Percentiles rank a stretch among this genome's conserved stretches.
These are phyloP conservation scores for Solanum tacnaense DNA, from an alignment of 257 asterid species.

Conservation along the genomic window DNA sequence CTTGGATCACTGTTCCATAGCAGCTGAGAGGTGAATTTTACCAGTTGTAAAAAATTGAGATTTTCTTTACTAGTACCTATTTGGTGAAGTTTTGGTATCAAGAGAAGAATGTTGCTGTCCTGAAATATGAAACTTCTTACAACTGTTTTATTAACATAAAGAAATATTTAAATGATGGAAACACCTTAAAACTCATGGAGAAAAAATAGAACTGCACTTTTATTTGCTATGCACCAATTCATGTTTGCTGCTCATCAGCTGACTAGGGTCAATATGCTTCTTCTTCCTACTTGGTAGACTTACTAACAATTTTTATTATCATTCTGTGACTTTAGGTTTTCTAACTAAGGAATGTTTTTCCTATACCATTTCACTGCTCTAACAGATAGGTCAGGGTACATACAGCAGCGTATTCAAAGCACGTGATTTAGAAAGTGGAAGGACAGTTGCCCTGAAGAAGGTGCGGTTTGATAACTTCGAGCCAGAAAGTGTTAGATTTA, in stretches of 20 bases:
- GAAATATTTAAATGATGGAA: background rate
- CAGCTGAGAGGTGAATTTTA: background rate
- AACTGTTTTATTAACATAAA: background rate
- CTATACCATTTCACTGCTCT: background rate
- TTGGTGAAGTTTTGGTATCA: background rate
- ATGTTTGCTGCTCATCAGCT: background rate
- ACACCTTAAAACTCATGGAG: background rate
- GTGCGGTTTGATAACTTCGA: constrained; percentile 90
- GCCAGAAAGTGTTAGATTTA: constrained; percentile 94
- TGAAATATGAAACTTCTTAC: background rate
- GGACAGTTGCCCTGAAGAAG: constrained; percentile 77
- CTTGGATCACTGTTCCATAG: background rate
- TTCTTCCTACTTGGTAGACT: background rate
- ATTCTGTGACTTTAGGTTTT: background rate
- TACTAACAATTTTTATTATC: background rate
- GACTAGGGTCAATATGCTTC: background rate
- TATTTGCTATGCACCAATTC: background rate
- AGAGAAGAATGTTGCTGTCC: background rate
- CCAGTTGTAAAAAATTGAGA: background rate
- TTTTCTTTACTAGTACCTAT: background rate
- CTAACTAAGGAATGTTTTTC: background rate
- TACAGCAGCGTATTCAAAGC: constrained; percentile 93
- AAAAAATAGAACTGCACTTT: background rate
- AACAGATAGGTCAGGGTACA: constrained; percentile 96
- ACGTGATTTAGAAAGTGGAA: constrained; percentile 74